Conservation (phyloP, 768 basidiomycete species). For the Sporobolomyces pararoseus region DNA sequence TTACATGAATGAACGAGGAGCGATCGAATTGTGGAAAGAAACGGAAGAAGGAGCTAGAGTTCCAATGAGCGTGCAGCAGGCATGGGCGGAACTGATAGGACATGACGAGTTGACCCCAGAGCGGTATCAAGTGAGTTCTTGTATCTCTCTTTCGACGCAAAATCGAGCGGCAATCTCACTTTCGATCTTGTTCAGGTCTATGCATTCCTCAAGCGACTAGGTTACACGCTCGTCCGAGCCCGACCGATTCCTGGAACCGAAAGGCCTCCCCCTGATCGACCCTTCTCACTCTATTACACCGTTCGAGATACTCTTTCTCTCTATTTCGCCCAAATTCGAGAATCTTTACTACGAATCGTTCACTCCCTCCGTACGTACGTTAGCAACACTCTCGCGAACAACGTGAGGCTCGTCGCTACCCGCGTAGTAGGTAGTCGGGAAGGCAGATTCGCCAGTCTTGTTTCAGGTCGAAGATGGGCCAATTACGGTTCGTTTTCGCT, state of each 20-base stretch:
- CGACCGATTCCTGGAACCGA: constrained; percentile 14
- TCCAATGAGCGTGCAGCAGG: constrained; percentile 89
- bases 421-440: constrained; percentile 13
- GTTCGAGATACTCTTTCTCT: constrained; percentile 49
- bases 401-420: constrained; percentile 18
- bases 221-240: constrained; percentile 81
- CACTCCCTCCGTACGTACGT: constrained; percentile 51
- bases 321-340: constrained; percentile 47
- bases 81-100: constrained; percentile 79
- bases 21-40: constrained; percentile 76
- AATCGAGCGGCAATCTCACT: constrained; percentile 32
- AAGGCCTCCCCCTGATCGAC: constrained; percentile 4
- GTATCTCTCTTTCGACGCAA: not conserved
- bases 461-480: constrained; percentile 33
- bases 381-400: constrained; percentile 11
- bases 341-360: constrained; percentile 52
- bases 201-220: constrained; percentile 83
- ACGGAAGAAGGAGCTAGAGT: constrained; percentile 26
- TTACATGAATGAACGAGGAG: constrained; percentile 86
- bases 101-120: constrained; percentile 72
- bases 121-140: constrained; percentile 69
- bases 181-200: constrained; percentile 65
- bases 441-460: constrained; percentile 18
- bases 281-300: constrained; percentile 14
- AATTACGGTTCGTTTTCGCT: constrained; percentile 31